Evolutionary conservation across 192 early-diverging fungal species (phyloP).

Genomic region (Entomortierella chlamydospora): DNA sequence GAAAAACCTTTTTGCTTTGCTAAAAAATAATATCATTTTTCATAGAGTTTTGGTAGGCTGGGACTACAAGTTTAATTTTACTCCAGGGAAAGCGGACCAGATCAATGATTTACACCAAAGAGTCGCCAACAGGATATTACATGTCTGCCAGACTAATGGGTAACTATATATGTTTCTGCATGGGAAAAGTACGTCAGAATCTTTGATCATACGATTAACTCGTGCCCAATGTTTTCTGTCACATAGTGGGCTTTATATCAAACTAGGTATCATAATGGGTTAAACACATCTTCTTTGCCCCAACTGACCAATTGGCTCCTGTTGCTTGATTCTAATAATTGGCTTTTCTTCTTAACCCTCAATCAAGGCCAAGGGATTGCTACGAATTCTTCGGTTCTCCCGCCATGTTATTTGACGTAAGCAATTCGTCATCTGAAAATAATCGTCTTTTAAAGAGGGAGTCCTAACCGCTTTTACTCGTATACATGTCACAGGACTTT

Average conservation of each 20-base stretch:
- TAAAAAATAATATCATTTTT: constrained; percentile 2
- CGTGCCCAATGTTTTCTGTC: too few relatives aligned
- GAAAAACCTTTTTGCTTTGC: too few relatives aligned
- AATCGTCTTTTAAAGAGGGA: too few relatives aligned
- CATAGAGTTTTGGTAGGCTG: constrained; percentile 57
- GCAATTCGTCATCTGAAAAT: constrained; percentile 28
- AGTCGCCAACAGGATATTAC: constrained; percentile 77
- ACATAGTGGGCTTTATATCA: constrained; percentile 88
- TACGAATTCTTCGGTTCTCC: constrained; percentile 71
- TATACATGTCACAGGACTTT: constrained; percentile 61
- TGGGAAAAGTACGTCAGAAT: too few relatives aligned
- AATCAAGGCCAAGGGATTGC: constrained; percentile 81
- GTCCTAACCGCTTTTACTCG: too few relatives aligned
- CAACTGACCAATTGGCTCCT: not conserved
- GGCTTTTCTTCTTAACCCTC: not conserved
- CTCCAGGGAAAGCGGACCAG: constrained; percentile 65
- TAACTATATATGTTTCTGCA: too few relatives aligned
- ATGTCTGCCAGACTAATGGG: constrained; percentile 84
- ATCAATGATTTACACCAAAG: constrained; percentile 80
- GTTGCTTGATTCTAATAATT: not conserved
- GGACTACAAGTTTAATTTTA: constrained; percentile 90
- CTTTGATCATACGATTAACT: too few relatives aligned
- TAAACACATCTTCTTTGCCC: not conserved
- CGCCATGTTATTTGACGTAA: constrained; percentile 57
- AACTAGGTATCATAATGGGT: constrained; percentile 67